phyloP scores from a whole-genome alignment of 2,329 filamentous ascomycete genomes.

The Calonectria leucothoes region DNA sequence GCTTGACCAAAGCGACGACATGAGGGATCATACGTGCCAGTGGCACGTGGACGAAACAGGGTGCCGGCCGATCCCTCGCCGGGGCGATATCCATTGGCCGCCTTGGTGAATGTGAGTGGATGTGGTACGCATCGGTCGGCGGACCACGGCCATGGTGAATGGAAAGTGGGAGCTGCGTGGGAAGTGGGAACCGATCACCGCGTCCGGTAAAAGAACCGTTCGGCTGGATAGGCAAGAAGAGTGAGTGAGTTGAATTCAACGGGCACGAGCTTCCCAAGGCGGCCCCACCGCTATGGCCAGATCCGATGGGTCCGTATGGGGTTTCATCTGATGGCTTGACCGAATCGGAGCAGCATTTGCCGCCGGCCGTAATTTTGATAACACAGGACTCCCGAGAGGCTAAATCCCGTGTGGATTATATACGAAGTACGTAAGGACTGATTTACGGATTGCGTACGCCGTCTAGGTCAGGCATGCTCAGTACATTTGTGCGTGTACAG shows the following conservation, averaged over 20 bases:
- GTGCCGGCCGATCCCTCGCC: slow-evolving; percentile 11
- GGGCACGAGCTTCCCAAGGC: slow-evolving; percentile 5
- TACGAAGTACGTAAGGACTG: not conserved
- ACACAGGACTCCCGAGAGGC: not conserved
- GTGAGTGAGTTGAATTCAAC: slow-evolving; percentile 11
- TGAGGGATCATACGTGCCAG: slow-evolving; percentile 25
- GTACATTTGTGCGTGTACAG: not conserved
- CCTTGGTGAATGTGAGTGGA: slow-evolving; percentile 5
- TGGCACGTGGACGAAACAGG: slow-evolving; percentile 20
- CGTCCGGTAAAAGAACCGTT: slow-evolving; percentile 22
- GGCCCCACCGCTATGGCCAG: slow-evolving; percentile 1
- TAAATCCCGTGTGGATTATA: not conserved
- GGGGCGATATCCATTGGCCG: not conserved
- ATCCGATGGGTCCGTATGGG: slow-evolving; percentile 17
- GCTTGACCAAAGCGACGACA: slow-evolving; percentile 18
- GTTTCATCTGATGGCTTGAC: not conserved
- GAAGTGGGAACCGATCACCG: slow-evolving; percentile 14
- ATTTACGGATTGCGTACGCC: not conserved
- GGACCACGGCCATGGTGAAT: slow-evolving; percentile 1
- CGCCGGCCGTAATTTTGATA: slow-evolving; percentile 4
- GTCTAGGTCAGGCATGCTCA: not conserved
- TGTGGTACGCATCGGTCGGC: slow-evolving; percentile 14
- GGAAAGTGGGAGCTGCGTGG: slow-evolving; percentile 1
- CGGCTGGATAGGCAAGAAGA: slow-evolving; percentile 21
- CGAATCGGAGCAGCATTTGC: slow-evolving; percentile 1